Evolutionary conservation across 1,139 yeast genomes (phyloP), one percentile per base, ranked within the genome.

Genomic region (Yamadazyma membranifaciens): DNA sequence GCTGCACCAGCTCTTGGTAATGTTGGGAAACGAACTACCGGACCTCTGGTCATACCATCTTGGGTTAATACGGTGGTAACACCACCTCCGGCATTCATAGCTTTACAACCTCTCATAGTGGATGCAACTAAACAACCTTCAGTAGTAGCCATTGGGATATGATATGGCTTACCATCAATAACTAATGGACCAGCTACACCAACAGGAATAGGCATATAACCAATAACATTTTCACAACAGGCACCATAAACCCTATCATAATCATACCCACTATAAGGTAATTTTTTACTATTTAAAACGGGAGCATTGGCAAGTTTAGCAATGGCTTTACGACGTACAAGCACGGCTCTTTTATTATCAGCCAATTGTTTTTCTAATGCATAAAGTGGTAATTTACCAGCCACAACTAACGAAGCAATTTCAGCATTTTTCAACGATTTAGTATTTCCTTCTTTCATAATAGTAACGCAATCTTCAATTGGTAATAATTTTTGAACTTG

Each of bases 21-120:
- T 10, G 84, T 65, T 33, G 94, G 85, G 75, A 92, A 92, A 38
- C 85, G 74, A 39, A 92, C 97, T 75, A 97, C 89, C 31, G 99
- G 98, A 32, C 98, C 99, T 69, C 98, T 84, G 16, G 98, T 91
- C 98, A 92, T 92, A 65, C 98, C 97, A 63, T 92, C 99, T 54
- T 83, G 87, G 15, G 97, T 88, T 53, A 92, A 75, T 25, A 92
- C 96, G 27, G 98, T 88, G 40, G 80, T 73, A 28, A 87, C 95
- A 62, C 98, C 99, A 41, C 98, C 98, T 45, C 98, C 98, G 10
- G 94, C 83, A 62, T 92, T 94, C 53, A 92, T 87, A 17, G 98
- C 98, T 63, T 92, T 92, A 72, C 98, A 92, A 51, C 98, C 99
- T 67, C 99, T 85, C 95, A 88, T 91, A 11, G 98, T 85, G 12